phyloP scores from a whole-genome alignment of 164 flowering plant species.

The Liriodendron chinense region DNA sequence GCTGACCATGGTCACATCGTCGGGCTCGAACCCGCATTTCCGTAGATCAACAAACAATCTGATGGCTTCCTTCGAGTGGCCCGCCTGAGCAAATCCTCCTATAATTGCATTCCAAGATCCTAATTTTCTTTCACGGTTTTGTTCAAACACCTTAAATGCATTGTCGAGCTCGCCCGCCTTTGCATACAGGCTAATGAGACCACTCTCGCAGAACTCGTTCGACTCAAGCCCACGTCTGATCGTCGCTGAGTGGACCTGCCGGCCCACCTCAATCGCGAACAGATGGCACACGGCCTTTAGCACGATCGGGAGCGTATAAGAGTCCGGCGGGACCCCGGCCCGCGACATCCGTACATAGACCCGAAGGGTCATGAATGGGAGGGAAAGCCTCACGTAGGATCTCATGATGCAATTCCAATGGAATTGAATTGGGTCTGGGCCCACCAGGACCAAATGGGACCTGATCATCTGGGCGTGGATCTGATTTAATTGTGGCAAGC shows the following conservation, averaged over 20 bases:
- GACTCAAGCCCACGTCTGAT: slow-evolving; percentile 35
- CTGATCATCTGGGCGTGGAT: slow-evolving; percentile 36
- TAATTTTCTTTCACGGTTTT: slow-evolving; percentile 46
- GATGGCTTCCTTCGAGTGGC: slow-evolving; percentile 41
- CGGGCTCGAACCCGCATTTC: slow-evolving; percentile 46
- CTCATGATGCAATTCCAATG: slow-evolving; percentile 57
- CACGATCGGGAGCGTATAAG: slow-evolving; percentile 51
- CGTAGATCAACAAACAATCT: slow-evolving; percentile 36
- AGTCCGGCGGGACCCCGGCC: slow-evolving; percentile 49
- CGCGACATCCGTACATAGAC: slow-evolving; percentile 39
- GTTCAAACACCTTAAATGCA: slow-evolving; percentile 56
- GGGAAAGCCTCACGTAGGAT: slow-evolving; percentile 36
- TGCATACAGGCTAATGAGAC: slow-evolving; percentile 43
- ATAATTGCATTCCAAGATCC: slow-evolving; percentile 72
- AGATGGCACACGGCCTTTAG: slow-evolving; percentile 42
- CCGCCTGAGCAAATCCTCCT: slow-evolving; percentile 53
- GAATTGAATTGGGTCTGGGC: slow-evolving; percentile 27
- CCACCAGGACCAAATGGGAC: slow-evolving; percentile 25
- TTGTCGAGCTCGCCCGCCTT: slow-evolving; percentile 43
- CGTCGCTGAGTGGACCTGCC: slow-evolving; percentile 41
- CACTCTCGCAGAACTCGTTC: slow-evolving; percentile 58
- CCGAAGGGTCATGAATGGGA: slow-evolving; percentile 31
- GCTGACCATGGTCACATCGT: slow-evolving; percentile 64
- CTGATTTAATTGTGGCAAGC: slow-evolving; percentile 29
- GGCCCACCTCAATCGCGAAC: slow-evolving; percentile 24